Evolutionary conservation across 352 stramenopile genomes (phyloP), one percentile per base, ranked within the genome.

Genomic region (Phytopythium sindhum): DNA sequence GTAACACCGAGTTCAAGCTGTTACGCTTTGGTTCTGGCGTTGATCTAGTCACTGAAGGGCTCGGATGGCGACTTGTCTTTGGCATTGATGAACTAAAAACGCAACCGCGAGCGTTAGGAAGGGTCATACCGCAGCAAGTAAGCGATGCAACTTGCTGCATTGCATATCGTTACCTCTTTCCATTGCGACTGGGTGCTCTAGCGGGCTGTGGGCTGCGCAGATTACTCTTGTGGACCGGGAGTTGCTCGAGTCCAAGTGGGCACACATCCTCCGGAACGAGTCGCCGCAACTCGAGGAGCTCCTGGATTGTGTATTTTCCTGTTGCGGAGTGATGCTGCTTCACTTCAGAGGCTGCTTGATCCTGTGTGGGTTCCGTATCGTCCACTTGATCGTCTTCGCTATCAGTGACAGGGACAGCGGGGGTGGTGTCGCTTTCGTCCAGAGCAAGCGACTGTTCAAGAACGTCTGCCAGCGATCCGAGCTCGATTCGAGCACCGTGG

Each of bases 1-100:
- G 71, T 15, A 75, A 35, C 26, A 23, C 58, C 2, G 59, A 73
- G 33, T 61, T 47, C 11, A 31, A 57, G 9, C 45, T 33, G 26
- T 2, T 48, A 23, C 45, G 45, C 47, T 37, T 35, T 11, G 12
- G 24, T 57, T 39, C n/a, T 66, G 55, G 33, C n/a, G 29, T 57
- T 64, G 57, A 8, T 21, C 44, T 57, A 17, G 50, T 1, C 19
- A 35, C 28, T 10, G 24, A 33, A 26, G 50, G 6, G 26, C 19
- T 5, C 15, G 42, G 7, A 12, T 8, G 17, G 14, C 29, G 14
- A 2, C 2, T 44, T 24, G 28, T 7, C 17, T 57, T 57, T 7
- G 29, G 7, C 4, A 11, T 12, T 21, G 52, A 45, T 11, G 31
- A 33, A 37, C 52, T 45, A 31, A 11, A 17, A 33, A 55, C 14